A percentile compares a stretch with the other conserved stretches of the same genome.
Conservation (phyloP, 441 rosid genomes). For the Isatis lusitanica region DNA sequence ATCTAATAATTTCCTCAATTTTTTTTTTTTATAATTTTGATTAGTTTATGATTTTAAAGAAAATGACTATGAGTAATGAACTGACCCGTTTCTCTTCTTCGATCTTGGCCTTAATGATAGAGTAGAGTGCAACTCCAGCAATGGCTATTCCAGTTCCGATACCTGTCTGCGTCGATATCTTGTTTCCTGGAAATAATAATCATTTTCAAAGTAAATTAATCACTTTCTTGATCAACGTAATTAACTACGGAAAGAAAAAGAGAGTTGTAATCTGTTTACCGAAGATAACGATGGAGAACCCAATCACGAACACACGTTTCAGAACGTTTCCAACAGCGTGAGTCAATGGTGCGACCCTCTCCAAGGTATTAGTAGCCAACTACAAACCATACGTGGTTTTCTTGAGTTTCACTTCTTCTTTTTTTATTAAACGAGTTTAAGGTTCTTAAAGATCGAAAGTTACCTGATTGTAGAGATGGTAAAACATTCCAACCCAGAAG, state of each 20-base stretch:
- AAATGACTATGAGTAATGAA: slow-evolving; percentile 6
- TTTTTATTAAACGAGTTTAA: background rate
- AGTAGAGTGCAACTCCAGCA: slow-evolving; percentile 88
- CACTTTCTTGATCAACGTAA: too few species aligned
- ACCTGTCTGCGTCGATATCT: slow-evolving; percentile 84
- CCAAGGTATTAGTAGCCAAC: slow-evolving; percentile 95
- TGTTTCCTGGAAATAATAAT: slow-evolving; percentile 56
- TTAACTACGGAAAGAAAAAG: background rate
- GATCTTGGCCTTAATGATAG: slow-evolving; percentile 78
- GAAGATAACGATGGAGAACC: slow-evolving; percentile 77
- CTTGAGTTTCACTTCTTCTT: background rate
- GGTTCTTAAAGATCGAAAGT: background rate
- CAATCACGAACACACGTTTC: slow-evolving; percentile 94
- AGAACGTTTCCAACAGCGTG: slow-evolving; percentile 97
- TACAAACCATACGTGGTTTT: slow-evolving; percentile 30
- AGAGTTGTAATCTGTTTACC: slow-evolving; percentile 45
- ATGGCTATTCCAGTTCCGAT: slow-evolving; percentile 83
- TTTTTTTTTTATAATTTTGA: background rate
- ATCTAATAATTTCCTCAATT: slow-evolving; percentile 7
- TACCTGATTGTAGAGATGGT: slow-evolving; percentile 96
- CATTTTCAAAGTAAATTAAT: background rate
- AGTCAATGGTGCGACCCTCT: slow-evolving; percentile 94
- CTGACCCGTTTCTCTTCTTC: slow-evolving; percentile 91
- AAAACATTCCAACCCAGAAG: slow-evolving; percentile 97
- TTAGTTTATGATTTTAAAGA: background rate